Evolutionary conservation across 163 green algal genomes (phyloP).

Genomic region (Prototheca wickerhamii): DNA sequence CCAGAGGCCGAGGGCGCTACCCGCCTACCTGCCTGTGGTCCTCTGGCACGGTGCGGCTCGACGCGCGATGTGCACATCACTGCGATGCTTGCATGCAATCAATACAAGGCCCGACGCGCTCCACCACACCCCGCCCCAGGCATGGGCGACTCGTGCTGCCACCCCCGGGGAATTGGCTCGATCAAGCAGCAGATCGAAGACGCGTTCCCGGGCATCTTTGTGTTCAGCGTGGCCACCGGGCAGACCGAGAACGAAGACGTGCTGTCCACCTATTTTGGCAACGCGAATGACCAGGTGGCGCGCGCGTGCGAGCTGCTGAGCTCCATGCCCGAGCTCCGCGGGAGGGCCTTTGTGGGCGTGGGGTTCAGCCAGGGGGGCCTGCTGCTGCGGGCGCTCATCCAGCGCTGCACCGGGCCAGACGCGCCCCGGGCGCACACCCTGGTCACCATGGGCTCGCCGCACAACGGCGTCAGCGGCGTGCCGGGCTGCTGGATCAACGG

Average conservation of each 20-base stretch:
- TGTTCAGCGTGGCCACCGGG: constrained; percentile 64
- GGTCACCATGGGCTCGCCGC: constrained; percentile 78
- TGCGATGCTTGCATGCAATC: background rate
- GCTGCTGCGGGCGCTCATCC: constrained; percentile 60
- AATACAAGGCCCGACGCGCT: too few relatives aligned
- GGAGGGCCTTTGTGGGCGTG: constrained; percentile 77
- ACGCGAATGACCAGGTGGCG: constrained; percentile 61
- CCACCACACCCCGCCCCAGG: constrained; percentile 25
- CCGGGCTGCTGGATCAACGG: constrained; percentile 43
- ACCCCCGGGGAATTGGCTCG: constrained; percentile 36
- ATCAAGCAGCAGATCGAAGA: constrained; percentile 37
- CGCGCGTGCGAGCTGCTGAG: constrained; percentile 57
- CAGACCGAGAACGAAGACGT: constrained; percentile 34
- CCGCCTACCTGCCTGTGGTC: constrained; percentile 18
- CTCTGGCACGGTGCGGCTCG: constrained; percentile 21
- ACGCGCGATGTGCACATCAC: background rate
- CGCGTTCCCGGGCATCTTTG: constrained; percentile 48
- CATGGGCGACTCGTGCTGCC: constrained; percentile 66
- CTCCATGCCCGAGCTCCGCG: constrained; percentile 47
- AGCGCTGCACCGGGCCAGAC: constrained; percentile 60
- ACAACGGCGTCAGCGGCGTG: constrained; percentile 69
- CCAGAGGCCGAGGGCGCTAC: background rate
- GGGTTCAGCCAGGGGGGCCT: constrained; percentile 72
- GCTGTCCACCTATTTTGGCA: constrained; percentile 62
- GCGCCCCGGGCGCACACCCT: constrained; percentile 48